Evolutionary conservation across 2,329 filamentous ascomycete genomes (phyloP).

Genomic region (Microsporum canis): DNA sequence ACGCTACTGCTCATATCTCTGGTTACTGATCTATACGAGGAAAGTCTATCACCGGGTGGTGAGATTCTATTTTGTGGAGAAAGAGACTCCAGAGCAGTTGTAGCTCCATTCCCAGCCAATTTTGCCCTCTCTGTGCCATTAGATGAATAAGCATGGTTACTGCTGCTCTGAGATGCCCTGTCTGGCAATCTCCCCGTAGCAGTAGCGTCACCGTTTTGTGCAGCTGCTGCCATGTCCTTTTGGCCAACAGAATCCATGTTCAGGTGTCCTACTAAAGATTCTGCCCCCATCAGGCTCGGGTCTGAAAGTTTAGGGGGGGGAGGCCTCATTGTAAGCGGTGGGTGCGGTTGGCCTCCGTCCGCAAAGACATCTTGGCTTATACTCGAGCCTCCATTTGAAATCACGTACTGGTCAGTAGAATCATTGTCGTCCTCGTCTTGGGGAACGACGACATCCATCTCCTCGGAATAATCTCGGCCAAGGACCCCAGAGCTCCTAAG

Average conservation of each 20-base stretch:
- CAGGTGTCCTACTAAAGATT: constrained; percentile 37
- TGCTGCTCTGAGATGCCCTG: not conserved
- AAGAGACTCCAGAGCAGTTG: not conserved
- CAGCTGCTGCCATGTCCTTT: constrained; percentile 22
- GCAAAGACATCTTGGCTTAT: constrained; percentile 7
- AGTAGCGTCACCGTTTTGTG: constrained; percentile 20
- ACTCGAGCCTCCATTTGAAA: constrained; percentile 19
- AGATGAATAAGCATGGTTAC: not conserved
- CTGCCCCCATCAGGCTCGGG: constrained; percentile 38
- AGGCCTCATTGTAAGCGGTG: constrained; percentile 8
- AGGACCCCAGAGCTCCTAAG: constrained; percentile 43
- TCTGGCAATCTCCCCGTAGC: not conserved
- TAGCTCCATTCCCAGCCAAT: too few relatives aligned
- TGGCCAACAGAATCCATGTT: constrained; percentile 37
- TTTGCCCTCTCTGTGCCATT: constrained; percentile 1
- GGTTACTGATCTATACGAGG: not conserved
- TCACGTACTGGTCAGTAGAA: constrained; percentile 28
- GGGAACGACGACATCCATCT: constrained; percentile 19
- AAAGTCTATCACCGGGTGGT: not conserved
- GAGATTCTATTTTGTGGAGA: not conserved
- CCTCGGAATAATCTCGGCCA: constrained; percentile 20
- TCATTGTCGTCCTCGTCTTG: constrained; percentile 12
- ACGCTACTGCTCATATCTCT: not conserved
- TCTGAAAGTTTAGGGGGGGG: constrained; percentile 29
- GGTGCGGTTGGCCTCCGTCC: constrained; percentile 8